These are phyloP conservation scores for Lentinula edodes DNA, from an alignment of 768 basidiomycete genomes.

Conservation along the genomic window DNA sequence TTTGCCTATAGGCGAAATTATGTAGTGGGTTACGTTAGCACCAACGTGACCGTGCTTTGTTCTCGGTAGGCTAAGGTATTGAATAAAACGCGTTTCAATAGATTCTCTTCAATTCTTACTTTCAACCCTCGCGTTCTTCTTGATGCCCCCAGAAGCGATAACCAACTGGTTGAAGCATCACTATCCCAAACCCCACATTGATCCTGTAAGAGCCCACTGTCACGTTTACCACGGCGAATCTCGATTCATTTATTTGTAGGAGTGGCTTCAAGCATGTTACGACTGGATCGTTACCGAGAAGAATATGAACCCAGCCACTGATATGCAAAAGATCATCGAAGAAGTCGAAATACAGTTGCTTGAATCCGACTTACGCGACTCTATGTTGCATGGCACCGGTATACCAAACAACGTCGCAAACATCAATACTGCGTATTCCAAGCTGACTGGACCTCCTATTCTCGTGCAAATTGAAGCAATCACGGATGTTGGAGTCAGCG, in stretches of 20 bases:
- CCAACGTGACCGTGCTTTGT: slow-evolving; percentile 1
- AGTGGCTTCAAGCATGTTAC: slow-evolving; percentile 74
- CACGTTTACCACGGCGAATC: background rate
- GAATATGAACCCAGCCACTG: slow-evolving; percentile 36
- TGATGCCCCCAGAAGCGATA: slow-evolving; percentile 29
- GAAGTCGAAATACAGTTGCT: slow-evolving; percentile 64
- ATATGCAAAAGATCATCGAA: slow-evolving; percentile 47
- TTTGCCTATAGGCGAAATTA: background rate
- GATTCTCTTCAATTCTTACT: background rate
- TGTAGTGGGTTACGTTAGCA: background rate
- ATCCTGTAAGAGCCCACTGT: slow-evolving; percentile 40
- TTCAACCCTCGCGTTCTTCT: slow-evolving; percentile 9
- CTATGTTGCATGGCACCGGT: slow-evolving; percentile 66
- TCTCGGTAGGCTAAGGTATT: background rate
- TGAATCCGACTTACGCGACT: slow-evolving; percentile 66
- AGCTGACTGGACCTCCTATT: slow-evolving; percentile 39
- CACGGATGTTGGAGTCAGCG: slow-evolving; percentile 83
- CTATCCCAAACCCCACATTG: slow-evolving; percentile 60
- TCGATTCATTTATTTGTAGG: slow-evolving; percentile 31
- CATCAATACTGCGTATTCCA: slow-evolving; percentile 23
- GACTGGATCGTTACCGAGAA: slow-evolving; percentile 52
- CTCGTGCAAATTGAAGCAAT: slow-evolving; percentile 73
- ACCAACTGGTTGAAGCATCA: slow-evolving; percentile 45
- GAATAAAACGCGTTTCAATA: background rate
- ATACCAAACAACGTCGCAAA: slow-evolving; percentile 42